These are phyloP conservation scores for Myxozyma vanderwaltii DNA, from an alignment of 805 yeast species.

Conservation along the genomic window DNA sequence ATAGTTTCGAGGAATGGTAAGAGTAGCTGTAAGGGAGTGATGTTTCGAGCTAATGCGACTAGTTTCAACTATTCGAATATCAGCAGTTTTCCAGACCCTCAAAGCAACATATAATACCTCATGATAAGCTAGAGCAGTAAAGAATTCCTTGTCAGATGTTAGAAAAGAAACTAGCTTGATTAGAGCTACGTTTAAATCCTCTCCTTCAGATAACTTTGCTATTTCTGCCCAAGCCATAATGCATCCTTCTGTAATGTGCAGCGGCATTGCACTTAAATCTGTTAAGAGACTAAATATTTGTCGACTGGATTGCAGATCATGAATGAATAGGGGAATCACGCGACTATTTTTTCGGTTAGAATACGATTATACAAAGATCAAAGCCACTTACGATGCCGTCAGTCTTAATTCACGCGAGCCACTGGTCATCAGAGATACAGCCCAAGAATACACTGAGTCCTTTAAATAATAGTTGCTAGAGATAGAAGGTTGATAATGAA, in stretches of 20 bases:
- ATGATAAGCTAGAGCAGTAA: slow-evolving; percentile 68
- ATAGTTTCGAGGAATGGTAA: slow-evolving; percentile 78
- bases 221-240: slow-evolving; percentile 62
- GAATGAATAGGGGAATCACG: slow-evolving; percentile 5
- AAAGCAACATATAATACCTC: slow-evolving; percentile 45
- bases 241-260: slow-evolving; percentile 36
- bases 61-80: slow-evolving; percentile 17
- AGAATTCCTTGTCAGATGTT: slow-evolving; percentile 65
- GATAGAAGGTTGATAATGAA: background rate
- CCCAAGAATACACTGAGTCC: background rate
- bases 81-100: background rate
- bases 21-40: slow-evolving; percentile 76
- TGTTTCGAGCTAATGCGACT: slow-evolving; percentile 53
- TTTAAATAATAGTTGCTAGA: background rate
- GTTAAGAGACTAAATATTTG: slow-evolving; percentile 1
- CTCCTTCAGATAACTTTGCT: slow-evolving; percentile 64
- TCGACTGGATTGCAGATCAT: slow-evolving; percentile 7
- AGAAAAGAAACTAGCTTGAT: slow-evolving; percentile 66
- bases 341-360: slow-evolving; percentile 1
- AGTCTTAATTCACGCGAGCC: background rate
- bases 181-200: slow-evolving; percentile 64
- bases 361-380: background rate
- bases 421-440: background rate
- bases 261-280: background rate
- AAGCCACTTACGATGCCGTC: slow-evolving; percentile 1